Percentiles rank a stretch among this genome's conserved stretches.
phyloP scores from a whole-genome alignment of 2,329 filamentous ascomycete genomes.

The Aspergillus luchuensis region DNA sequence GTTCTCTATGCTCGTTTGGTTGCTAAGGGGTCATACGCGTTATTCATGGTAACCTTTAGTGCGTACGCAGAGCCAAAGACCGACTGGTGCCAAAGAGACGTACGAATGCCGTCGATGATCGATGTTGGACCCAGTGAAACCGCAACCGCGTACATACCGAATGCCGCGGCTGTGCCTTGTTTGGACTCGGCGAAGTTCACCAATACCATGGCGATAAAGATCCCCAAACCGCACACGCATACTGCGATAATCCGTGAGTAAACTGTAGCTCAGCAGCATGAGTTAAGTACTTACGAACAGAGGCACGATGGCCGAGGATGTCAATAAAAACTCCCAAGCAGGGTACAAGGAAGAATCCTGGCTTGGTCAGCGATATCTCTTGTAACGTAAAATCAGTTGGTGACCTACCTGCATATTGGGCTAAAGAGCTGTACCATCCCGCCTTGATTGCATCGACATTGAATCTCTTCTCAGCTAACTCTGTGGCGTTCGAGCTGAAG shows the following conservation, averaged over 20 bases:
- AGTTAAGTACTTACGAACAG: constrained; percentile 39
- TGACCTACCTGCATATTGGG: constrained; percentile 53
- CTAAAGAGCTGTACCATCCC: constrained; percentile 62
- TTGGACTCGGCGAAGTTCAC: constrained; percentile 55
- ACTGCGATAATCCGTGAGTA: constrained; percentile 33
- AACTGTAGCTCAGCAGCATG: neutral
- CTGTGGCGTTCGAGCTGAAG: constrained; percentile 61
- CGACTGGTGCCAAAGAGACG: constrained; percentile 61
- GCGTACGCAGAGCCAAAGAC: constrained; percentile 64
- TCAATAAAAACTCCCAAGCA: constrained; percentile 60
- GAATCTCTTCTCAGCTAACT: constrained; percentile 63
- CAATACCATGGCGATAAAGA: constrained; percentile 57
- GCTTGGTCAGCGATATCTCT: neutral
- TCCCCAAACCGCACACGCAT: constrained; percentile 51
- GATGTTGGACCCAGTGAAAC: constrained; percentile 58
- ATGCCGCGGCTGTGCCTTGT: constrained; percentile 59
- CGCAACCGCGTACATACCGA: constrained; percentile 62
- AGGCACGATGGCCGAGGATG: constrained; percentile 55
- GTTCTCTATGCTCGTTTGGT: neutral
- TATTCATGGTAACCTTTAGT: constrained; percentile 64
- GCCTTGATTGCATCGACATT: constrained; percentile 56
- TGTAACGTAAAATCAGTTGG: neutral
- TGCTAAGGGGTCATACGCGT: constrained; percentile 41
- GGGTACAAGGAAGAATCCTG: constrained; percentile 60
- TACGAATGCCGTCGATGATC: constrained; percentile 64